These are phyloP conservation scores for Endogone sp. DNA, from an alignment of 192 early-diverging fungal genomes.

Conservation along the genomic window DNA sequence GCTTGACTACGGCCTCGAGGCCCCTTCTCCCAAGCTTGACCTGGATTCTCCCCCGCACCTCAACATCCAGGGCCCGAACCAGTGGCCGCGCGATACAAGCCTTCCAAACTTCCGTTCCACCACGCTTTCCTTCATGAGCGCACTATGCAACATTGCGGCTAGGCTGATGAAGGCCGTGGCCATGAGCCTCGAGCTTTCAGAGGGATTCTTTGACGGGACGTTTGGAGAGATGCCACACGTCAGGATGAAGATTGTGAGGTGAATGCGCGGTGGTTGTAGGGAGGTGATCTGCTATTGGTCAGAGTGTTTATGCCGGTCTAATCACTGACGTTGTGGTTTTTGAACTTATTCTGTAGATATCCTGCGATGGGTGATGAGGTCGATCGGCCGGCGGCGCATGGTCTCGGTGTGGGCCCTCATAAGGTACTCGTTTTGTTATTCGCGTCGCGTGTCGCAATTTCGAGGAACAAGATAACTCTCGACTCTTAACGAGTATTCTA, in stretches of 20 bases:
- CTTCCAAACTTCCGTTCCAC: conserved; percentile 41
- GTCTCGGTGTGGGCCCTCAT: conserved; percentile 56
- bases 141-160: conserved; percentile 39
- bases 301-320: neutral
- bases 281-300: neutral
- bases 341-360: too few relatives aligned
- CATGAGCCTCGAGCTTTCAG: conserved; percentile 34
- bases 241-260: conserved; percentile 33
- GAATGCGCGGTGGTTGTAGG: too few relatives aligned
- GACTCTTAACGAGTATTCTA: neutral
- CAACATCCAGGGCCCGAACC: conserved; percentile 52
- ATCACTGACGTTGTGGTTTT: neutral
- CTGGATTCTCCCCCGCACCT: conserved; percentile 34
- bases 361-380: conserved; percentile 32
- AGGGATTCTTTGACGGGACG: conserved; percentile 29
- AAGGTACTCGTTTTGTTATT: conserved; percentile 26
- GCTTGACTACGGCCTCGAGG: conserved; percentile 53
- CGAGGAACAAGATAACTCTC: too few relatives aligned
- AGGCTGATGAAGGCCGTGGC: conserved; percentile 43
- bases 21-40: conserved; percentile 10
- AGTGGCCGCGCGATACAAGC: conserved; percentile 43
- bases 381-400: conserved; percentile 27
- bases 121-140: conserved; percentile 31
- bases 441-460: too few relatives aligned
- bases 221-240: conserved; percentile 37